Evolutionary conservation across 805 yeast genomes (phyloP).

Genomic region (Spathaspora sp.): DNA sequence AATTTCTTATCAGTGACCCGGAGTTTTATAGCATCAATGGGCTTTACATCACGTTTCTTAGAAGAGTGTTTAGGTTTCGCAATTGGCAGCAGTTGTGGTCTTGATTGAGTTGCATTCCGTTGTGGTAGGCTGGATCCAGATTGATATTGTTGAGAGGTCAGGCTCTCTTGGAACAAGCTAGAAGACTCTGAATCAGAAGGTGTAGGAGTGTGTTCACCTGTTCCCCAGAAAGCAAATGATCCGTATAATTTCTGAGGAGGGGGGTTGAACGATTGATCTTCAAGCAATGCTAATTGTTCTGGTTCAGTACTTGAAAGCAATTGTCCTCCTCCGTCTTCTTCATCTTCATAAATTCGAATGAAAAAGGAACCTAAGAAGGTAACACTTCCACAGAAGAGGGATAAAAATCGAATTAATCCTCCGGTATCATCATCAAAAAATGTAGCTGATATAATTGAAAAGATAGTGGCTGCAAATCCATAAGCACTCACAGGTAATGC

Average conservation of each 20-base stretch:
- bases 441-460: constrained; percentile 53
- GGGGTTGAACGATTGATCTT: not conserved
- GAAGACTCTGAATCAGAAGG: constrained; percentile 8
- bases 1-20: constrained; percentile 31
- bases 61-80: not conserved
- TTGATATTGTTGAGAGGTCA: not conserved
- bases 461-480: constrained; percentile 68
- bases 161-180: not conserved
- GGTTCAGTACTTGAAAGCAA: too few relatives aligned
- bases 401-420: constrained; percentile 53
- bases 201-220: constrained; percentile 30
- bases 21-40: constrained; percentile 16
- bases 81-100: not conserved
- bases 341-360: constrained; percentile 31
- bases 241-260: constrained; percentile 19
- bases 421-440: constrained; percentile 52
- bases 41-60: constrained; percentile 1
- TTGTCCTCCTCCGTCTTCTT: not conserved
- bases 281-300: not conserved
- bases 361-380: constrained; percentile 46
- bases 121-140: constrained; percentile 1
- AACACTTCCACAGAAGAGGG: constrained; percentile 46
- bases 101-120: not conserved
- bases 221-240: constrained; percentile 39
- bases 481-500: constrained; percentile 66